A percentile compares a stretch with the other conserved stretches of the same genome.
These are phyloP conservation scores for Leccinum fallax DNA, from an alignment of 1,284 basidiomycete species.

Conservation along the genomic window DNA sequence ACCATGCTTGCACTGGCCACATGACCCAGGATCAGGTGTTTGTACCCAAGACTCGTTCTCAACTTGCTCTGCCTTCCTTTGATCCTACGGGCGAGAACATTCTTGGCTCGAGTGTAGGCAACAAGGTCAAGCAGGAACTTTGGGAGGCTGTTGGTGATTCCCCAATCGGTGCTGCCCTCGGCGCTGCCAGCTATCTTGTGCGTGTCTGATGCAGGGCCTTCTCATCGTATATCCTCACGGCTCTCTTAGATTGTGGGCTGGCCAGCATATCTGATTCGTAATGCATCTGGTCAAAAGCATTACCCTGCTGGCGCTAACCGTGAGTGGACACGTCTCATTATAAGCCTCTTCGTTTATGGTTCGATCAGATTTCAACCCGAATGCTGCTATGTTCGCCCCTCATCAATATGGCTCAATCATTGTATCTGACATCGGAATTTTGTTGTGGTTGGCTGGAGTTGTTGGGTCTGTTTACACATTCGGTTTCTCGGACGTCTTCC, in stretches of 20 bases:
- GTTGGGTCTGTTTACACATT: conserved; percentile 60
- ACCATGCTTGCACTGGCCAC: conserved; percentile 95
- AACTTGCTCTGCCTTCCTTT: conserved; percentile 65
- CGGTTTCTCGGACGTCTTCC: conserved; percentile 78
- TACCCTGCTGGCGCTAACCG: conserved; percentile 88
- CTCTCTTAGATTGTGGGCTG: conserved; percentile 72
- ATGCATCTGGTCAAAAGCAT: conserved; percentile 87
- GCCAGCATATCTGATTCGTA: conserved; percentile 84
- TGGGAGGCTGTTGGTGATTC: conserved; percentile 93
- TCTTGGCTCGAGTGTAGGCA: conserved; percentile 67
- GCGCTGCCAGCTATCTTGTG: conserved; percentile 73
- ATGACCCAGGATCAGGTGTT: conserved; percentile 97
- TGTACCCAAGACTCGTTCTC: conserved; percentile 86
- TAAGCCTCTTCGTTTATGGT: background rate
- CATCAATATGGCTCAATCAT: conserved; percentile 83
- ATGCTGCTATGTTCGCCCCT: conserved; percentile 82
- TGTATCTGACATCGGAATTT: conserved; percentile 84
- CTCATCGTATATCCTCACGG: conserved; percentile 1
- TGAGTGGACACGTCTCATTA: conserved; percentile 42
- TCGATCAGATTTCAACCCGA: conserved; percentile 77
- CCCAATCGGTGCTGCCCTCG: conserved; percentile 77
- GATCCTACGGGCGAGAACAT: conserved; percentile 71
- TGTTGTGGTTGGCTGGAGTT: conserved; percentile 71
- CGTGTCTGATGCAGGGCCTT: conserved; percentile 25
- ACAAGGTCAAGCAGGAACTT: conserved; percentile 77